phyloP scores from a whole-genome alignment of 2,329 filamentous ascomycete genomes.

The Aspergillus sp. region DNA sequence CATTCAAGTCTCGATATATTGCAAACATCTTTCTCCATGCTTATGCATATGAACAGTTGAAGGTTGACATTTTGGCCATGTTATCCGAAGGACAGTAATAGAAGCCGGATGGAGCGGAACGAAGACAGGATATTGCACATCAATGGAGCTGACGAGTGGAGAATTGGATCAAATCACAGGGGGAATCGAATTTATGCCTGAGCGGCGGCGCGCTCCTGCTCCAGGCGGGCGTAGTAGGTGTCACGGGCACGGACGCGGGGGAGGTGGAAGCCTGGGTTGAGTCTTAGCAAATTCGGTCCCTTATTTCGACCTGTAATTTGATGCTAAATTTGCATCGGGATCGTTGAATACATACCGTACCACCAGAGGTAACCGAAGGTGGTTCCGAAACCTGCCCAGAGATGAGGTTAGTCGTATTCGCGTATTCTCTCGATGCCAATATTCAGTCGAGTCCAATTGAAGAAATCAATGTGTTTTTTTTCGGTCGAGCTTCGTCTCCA shows the following conservation, averaged over 20 bases:
- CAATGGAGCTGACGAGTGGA: too few species aligned
- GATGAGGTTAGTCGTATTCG: constrained; percentile 9
- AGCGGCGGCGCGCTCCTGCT: constrained; percentile 52
- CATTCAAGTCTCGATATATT: too few species aligned
- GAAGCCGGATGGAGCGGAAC: too few species aligned
- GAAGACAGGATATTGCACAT: too few species aligned
- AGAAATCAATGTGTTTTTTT: too few species aligned
- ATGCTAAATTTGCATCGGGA: neutral
- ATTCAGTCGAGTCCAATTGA: too few species aligned
- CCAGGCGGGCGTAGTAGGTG: constrained; percentile 59
- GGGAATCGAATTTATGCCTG: constrained; percentile 8
- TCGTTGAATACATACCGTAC: constrained; percentile 52
- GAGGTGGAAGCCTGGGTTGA: constrained; percentile 55
- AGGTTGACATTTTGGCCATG: too few species aligned
- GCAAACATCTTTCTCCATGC: too few species aligned
- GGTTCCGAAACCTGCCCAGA: constrained; percentile 53
- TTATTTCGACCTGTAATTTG: neutral
- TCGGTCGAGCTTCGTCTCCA: neutral
- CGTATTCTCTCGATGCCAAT: too few species aligned
- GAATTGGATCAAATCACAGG: neutral
- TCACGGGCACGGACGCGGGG: constrained; percentile 61
- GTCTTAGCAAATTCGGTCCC: neutral
- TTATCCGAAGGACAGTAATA: too few species aligned
- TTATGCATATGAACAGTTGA: too few species aligned
- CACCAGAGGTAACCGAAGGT: constrained; percentile 62